A percentile compares a stretch with the other conserved stretches of the same genome.
Evolutionary conservation across 495 filamentous ascomycete species (phyloP).

Genomic region (Neurospora sp.): DNA sequence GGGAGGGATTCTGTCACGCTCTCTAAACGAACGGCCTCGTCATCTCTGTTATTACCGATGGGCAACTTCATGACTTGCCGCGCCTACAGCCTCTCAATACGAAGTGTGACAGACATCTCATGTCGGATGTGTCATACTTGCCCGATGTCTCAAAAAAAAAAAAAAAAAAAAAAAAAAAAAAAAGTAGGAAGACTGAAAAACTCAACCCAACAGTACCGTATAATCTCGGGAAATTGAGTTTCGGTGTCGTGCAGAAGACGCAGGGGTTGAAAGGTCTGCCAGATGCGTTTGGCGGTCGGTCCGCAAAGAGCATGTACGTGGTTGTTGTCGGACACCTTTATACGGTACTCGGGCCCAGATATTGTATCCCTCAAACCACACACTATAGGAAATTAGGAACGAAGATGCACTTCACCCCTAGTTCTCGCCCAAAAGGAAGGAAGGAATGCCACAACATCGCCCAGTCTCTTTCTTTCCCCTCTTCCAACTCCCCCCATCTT

Average conservation of each 20-base stretch:
- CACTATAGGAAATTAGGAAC: neutral
- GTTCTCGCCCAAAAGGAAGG: neutral
- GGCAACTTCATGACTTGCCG: neutral
- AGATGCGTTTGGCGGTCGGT: too few species aligned
- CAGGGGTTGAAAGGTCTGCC: too few species aligned
- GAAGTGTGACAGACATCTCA: neutral
- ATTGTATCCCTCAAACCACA: neutral
- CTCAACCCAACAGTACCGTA: neutral
- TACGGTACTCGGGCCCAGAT: neutral
- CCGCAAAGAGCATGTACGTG: too few species aligned
- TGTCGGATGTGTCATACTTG: too few species aligned
- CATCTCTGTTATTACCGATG: neutral
- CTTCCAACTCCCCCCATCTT: neutral
- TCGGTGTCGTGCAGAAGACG: too few species aligned
- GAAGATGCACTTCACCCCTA: neutral
- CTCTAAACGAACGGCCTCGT: neutral
- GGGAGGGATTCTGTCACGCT: neutral
- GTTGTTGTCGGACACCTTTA: too few species aligned
- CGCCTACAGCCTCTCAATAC: neutral
- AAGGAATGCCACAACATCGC: too few species aligned
- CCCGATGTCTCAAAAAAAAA: too few species aligned
- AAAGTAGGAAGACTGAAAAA: neutral
- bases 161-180: too few species aligned
- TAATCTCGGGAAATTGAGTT: too few species aligned
- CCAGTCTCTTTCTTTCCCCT: too few species aligned